Conservation (phyloP, 208 protist genomes). For the Crithidia bombi region DNA sequence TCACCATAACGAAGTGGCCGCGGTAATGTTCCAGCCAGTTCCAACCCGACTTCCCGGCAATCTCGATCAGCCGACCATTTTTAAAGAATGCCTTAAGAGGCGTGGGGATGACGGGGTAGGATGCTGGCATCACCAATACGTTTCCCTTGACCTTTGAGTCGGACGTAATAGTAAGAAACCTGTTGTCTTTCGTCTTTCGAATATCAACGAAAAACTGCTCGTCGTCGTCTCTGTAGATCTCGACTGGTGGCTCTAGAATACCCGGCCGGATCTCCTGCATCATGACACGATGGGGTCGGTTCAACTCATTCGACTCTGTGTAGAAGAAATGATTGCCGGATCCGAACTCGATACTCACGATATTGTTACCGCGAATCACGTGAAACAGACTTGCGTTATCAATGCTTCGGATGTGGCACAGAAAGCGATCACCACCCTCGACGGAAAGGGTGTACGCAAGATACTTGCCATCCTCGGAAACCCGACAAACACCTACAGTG, state of each 20-base stretch:
- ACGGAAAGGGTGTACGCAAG: conserved; percentile 91
- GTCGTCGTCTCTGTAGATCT: conserved; percentile 89
- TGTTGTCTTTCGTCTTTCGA: conserved; percentile 87
- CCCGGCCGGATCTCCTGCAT: conserved; percentile 91
- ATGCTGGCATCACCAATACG: conserved; percentile 78
- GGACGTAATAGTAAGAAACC: conserved; percentile 85
- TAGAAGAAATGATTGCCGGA: conserved; percentile 87
- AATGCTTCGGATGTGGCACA: conserved; percentile 90
- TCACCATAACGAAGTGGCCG: conserved; percentile 87
- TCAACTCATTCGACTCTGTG: conserved; percentile 91
- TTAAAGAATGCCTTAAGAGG: conserved; percentile 71
- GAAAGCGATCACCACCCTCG: conserved; percentile 88
- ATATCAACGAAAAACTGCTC: conserved; percentile 92
- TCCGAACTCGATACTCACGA: conserved; percentile 92
- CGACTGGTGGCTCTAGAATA: conserved; percentile 78
- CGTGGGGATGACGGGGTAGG: conserved; percentile 81
- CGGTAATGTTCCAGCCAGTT: conserved; percentile 92
- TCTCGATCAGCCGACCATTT: conserved; percentile 73
- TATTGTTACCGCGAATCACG: conserved; percentile 90
- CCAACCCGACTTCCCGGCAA: conserved; percentile 79
- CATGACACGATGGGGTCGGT: conserved; percentile 84
- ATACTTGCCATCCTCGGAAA: conserved; percentile 88
- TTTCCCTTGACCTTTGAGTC: conserved; percentile 87
- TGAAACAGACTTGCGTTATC: conserved; percentile 91
- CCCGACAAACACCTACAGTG: conserved; percentile 85